phyloP scores from a whole-genome alignment of 257 asterid species.

The Lavandula angustifolia region DNA sequence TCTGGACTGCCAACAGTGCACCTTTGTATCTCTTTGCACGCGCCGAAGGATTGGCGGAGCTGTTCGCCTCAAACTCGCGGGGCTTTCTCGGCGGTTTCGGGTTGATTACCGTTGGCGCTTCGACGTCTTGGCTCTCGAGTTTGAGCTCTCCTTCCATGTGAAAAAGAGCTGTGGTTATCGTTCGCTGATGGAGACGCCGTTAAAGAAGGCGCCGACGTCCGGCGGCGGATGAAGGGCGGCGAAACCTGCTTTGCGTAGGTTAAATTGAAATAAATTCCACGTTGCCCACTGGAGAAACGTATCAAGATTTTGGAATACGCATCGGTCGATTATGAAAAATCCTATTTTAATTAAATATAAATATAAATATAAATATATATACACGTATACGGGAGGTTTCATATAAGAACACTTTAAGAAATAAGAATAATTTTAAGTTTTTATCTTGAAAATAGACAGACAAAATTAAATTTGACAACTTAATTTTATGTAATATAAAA shows the following conservation, averaged over 20 bases:
- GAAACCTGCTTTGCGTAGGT: neutral
- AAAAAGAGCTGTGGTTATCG: neutral
- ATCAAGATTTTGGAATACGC: too few species aligned
- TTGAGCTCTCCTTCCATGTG: conserved; percentile 33
- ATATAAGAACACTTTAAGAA: too few species aligned
- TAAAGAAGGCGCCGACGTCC: neutral
- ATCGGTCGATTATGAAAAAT: too few species aligned
- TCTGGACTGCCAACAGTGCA: conserved; percentile 36
- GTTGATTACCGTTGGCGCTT: conserved; percentile 14
- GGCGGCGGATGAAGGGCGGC: conserved; percentile 12
- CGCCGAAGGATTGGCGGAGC: conserved; percentile 21
- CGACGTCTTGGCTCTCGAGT: conserved; percentile 26
- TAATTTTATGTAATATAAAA: too few species aligned
- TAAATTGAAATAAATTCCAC: too few species aligned
- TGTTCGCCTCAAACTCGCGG: conserved; percentile 33
- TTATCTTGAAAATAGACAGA: too few species aligned
- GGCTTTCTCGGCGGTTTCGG: conserved; percentile 22
- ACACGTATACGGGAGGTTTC: too few species aligned
- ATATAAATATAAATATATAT: too few species aligned
- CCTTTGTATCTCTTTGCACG: conserved; percentile 38
- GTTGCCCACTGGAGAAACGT: too few species aligned
- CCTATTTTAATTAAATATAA: too few species aligned
- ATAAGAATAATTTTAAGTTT: too few species aligned
- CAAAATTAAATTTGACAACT: too few species aligned
- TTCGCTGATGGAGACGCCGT: neutral